Percentiles rank a stretch among this genome's conserved stretches.
Evolutionary conservation across 768 basidiomycete species (phyloP).

Genomic region (Pisolithus albus): DNA sequence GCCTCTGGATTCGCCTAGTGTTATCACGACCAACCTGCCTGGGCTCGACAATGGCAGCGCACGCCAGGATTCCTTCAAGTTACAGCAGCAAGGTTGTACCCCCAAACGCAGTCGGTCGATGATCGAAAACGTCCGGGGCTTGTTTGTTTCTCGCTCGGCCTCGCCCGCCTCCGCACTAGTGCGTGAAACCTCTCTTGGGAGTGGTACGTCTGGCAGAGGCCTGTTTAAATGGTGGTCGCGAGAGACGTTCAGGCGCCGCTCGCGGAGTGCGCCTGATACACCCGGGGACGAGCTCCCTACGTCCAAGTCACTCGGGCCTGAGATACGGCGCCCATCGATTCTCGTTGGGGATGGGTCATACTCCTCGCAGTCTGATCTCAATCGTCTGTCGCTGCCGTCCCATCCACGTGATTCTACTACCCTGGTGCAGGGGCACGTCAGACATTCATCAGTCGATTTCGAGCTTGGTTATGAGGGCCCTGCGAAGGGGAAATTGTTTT

Average conservation of each 20-base stretch:
- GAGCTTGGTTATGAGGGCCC: slow-evolving; percentile 12
- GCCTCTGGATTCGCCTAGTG: slow-evolving; percentile 13
- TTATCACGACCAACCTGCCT: slow-evolving; percentile 9
- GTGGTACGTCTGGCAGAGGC: slow-evolving; percentile 25
- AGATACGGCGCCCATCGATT: slow-evolving; percentile 5
- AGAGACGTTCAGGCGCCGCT: slow-evolving; percentile 43
- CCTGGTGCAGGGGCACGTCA: neutral
- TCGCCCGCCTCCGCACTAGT: slow-evolving; percentile 32
- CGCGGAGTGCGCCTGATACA: slow-evolving; percentile 46
- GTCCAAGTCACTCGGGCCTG: slow-evolving; percentile 20
- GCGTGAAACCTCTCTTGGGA: slow-evolving; percentile 20
- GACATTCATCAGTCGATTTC: slow-evolving; percentile 16
- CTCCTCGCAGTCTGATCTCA: slow-evolving; percentile 26
- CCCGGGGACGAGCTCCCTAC: slow-evolving; percentile 27
- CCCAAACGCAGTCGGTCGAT: slow-evolving; percentile 48
- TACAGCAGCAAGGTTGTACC: slow-evolving; percentile 15
- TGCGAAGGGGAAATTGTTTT: slow-evolving; percentile 8
- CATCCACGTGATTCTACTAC: slow-evolving; percentile 1
- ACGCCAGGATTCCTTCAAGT: slow-evolving; percentile 24
- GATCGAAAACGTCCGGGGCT: slow-evolving; percentile 54
- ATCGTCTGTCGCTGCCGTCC: slow-evolving; percentile 11
- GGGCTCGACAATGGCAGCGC: slow-evolving; percentile 11
- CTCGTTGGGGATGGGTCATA: slow-evolving; percentile 17
- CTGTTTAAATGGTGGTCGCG: slow-evolving; percentile 45
- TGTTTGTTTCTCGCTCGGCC: slow-evolving; percentile 46